Conservation (phyloP, 768 basidiomycete species). For the Porphyrellus cyaneotinctus region DNA sequence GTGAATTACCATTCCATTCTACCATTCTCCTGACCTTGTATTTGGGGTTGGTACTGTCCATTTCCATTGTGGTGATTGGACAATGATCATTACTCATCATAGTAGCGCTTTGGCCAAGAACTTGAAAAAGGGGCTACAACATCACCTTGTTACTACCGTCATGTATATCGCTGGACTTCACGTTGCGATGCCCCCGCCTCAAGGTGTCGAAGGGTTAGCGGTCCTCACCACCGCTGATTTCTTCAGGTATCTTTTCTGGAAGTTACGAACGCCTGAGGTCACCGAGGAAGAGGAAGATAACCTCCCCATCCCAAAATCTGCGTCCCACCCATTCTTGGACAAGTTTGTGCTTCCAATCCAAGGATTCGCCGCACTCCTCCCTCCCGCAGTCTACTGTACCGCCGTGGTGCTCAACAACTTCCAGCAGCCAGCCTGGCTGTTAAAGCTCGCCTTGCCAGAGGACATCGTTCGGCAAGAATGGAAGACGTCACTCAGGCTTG, state of each 20-base stretch:
- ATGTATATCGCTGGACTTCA: conserved; percentile 30
- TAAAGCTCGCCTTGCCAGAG: conserved; percentile 23
- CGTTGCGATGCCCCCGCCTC: conserved; percentile 6
- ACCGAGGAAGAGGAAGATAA: conserved; percentile 13
- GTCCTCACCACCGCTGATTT: conserved; percentile 24
- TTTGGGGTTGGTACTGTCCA: not conserved
- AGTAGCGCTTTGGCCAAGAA: conserved; percentile 9
- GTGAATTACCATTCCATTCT: not conserved
- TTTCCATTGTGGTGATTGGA: not conserved
- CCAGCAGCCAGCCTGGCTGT: conserved; percentile 36
- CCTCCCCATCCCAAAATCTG: conserved; percentile 13
- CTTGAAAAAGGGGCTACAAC: conserved; percentile 14
- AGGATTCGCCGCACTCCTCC: conserved; percentile 17
- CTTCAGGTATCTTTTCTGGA: conserved; percentile 20
- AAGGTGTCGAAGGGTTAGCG: conserved; percentile 23
- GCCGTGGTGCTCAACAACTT: conserved; percentile 29
- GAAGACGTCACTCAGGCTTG: conserved; percentile 24
- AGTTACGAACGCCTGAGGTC: not conserved
- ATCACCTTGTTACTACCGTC: conserved; percentile 13
- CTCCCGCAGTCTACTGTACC: conserved; percentile 28
- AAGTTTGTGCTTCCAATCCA: conserved; percentile 30
- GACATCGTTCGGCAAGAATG: conserved; percentile 20
- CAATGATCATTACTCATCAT: conserved; percentile 18
- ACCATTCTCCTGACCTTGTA: not conserved
- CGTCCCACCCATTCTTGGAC: conserved; percentile 18